Base-by-base conservation (phyloP, 192 early-diverging fungal genomes). In the Podochytrium sp. region DNA sequence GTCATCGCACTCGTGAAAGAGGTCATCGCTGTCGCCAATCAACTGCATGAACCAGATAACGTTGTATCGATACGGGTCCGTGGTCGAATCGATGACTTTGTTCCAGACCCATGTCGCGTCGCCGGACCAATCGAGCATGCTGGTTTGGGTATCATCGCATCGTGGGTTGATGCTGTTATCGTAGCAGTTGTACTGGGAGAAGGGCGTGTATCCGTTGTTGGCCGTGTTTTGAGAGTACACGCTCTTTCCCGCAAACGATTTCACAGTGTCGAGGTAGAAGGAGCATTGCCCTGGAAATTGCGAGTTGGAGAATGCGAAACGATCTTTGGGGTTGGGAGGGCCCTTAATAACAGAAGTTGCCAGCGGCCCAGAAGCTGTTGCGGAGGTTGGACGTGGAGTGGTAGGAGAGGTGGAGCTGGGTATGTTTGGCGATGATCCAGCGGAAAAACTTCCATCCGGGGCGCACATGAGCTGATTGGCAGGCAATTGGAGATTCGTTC, bases 1-100 rank as follows among this genome's bases (percentile, higher is more conserved):
- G 6, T 57, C 47, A 30, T 67, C 41, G 51, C 65, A 67, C 1
- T 67, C 65, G 29, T 67, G 65, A 29, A 67, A 67, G 53, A 67
- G 49, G 1, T 67, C 65, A 30, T 67, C 65, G 18, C 20, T 53
- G 65, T 55, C 41, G 65, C 65, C 60, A 62, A 62, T 30, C 16
- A 40, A 34, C 60, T 40, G 60, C 6, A 62, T n/a, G 60, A 37
- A 38, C 60, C 39, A 34, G 27, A 62, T 62, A 12, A 38, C 18
- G 27, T 62, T 40, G 60, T 62, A 62, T 16, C 60, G 60, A 40
- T 37, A 62, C 60, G 60, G 35, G 32, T 29, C 25, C 18, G 35
- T 37, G 14, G 32, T 14, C 5, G 6, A n/a, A 34, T 37, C 25
- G 32, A 62, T 27, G 35, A 14, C 18, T 20, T 62, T 0, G 60